A percentile compares a stretch with the other conserved stretches of the same genome.
phyloP scores from a whole-genome alignment of 1,139 yeast genomes.

The Geotrichum histeridarum region DNA sequence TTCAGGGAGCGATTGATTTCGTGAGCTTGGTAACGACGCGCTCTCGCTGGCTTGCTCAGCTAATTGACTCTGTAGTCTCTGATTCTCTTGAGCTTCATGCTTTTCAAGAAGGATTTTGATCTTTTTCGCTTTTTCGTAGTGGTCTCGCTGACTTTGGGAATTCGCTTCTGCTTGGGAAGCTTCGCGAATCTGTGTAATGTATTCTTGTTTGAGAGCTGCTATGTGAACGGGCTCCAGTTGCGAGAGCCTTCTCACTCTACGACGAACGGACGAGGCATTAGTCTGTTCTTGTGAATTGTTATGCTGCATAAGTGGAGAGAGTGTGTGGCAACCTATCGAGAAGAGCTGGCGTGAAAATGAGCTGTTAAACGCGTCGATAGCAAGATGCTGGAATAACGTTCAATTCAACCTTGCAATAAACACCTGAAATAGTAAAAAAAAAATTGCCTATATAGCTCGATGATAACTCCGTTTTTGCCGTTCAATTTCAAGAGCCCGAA shows the following conservation, averaged over 20 bases:
- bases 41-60: neutral
- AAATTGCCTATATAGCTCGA: too few relatives aligned
- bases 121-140: constrained; percentile 17
- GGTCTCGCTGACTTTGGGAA: constrained; percentile 15
- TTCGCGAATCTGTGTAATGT: constrained; percentile 17
- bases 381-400: too few relatives aligned
- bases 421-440: too few relatives aligned
- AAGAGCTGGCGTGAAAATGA: too few relatives aligned
- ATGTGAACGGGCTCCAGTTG: constrained; percentile 21
- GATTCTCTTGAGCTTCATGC: constrained; percentile 17
- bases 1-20: neutral
- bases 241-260: constrained; percentile 17
- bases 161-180: constrained; percentile 14
- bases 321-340: neutral
- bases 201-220: constrained; percentile 20
- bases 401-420: too few relatives aligned
- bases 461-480: too few relatives aligned
- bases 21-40: constrained; percentile 7
- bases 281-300: neutral
- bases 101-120: constrained; percentile 18
- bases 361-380: too few relatives aligned
- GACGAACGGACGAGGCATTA: constrained; percentile 10
- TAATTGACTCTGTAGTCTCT: constrained; percentile 1
- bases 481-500: too few relatives aligned
- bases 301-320: too few relatives aligned